phyloP scores from a whole-genome alignment of 345 rosid genomes.

The Kandelia obovata region DNA sequence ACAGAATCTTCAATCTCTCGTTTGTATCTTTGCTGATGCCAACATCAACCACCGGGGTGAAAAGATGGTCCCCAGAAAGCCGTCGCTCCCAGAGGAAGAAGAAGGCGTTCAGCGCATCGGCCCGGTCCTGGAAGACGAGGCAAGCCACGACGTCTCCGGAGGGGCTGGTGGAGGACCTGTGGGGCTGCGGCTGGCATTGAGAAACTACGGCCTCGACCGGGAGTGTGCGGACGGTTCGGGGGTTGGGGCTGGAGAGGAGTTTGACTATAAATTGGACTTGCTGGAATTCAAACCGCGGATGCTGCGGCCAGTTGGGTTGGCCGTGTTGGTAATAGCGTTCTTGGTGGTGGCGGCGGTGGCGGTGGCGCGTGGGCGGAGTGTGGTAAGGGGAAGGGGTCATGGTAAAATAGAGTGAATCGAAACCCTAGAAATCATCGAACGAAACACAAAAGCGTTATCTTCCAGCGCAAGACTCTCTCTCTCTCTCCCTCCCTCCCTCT shows the following conservation, averaged over 20 bases:
- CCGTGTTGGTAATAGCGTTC: neutral
- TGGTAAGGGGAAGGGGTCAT: neutral
- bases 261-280: neutral
- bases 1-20: conserved; percentile 7
- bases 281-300: neutral
- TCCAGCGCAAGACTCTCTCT: neutral
- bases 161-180: neutral
- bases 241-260: conserved; percentile 5
- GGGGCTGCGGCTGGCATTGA: conserved; percentile 10
- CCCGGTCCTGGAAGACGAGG: neutral
- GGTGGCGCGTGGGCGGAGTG: neutral
- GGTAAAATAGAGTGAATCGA: neutral
- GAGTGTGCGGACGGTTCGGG: too few species aligned
- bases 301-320: neutral
- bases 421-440: conserved; percentile 4
- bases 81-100: conserved; percentile 14
- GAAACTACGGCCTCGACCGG: conserved; percentile 6
- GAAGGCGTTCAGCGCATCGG: neutral
- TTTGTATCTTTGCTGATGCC: neutral
- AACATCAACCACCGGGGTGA: conserved; percentile 8
- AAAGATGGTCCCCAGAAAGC: conserved; percentile 16
- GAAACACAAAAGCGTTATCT: neutral
- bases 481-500: neutral
- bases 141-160: neutral
- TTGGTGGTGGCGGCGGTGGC: neutral